Base-by-base conservation (phyloP, 2,329 filamentous ascomycete species). In the Exophiala lecanii-corni region DNA sequence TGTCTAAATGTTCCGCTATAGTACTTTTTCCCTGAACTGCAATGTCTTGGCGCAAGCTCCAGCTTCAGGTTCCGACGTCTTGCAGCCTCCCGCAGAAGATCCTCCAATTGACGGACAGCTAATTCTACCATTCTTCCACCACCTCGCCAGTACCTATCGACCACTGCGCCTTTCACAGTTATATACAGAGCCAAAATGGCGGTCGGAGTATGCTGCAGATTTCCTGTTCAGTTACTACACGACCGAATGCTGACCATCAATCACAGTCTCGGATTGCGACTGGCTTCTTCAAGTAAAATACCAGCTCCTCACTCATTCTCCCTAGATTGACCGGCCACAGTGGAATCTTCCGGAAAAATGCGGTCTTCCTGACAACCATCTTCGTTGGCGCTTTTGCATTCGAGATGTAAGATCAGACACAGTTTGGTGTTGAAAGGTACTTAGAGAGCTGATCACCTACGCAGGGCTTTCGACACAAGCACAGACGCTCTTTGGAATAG, bases 341-440 rank as follows among this genome's bases (percentile, higher is more conserved):
- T 75, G 69, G 80, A 62, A 62, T 97, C 57, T 83, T 97, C 76
- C 82, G 84, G 69, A 82, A 78, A 65, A 98, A 98, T 76, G 84
- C 78, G 60, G 75, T 84, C 66, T 95, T 95, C 80, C 75, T 98
- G 60, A 83, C 80, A 56, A 77, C 81, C 54, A 86, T 98, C 64
- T 98, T 98, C 67, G 78, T 74, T 57, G 77, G 81, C 56, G 91
- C 89, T 56, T 98, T 98, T 64, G 86, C 77, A 54, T 89, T 94
- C 65, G 88, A 97, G 75, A 78, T 98, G 92, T 98, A 80, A 64
- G 86, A 71, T 53, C n/a, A n/a, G n/a, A n/a, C n/a, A n/a, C n/a
- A n/a, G n/a, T n/a, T n/a, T n/a, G n/a, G n/a, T n/a, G n/a, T n/a
- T n/a, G n/a, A n/a, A n/a, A n/a, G n/a, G n/a, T n/a, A n/a, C 7